Evolutionary conservation across 352 stramenopile genomes (phyloP).

Genomic region (Phytopythium mirpurense): DNA sequence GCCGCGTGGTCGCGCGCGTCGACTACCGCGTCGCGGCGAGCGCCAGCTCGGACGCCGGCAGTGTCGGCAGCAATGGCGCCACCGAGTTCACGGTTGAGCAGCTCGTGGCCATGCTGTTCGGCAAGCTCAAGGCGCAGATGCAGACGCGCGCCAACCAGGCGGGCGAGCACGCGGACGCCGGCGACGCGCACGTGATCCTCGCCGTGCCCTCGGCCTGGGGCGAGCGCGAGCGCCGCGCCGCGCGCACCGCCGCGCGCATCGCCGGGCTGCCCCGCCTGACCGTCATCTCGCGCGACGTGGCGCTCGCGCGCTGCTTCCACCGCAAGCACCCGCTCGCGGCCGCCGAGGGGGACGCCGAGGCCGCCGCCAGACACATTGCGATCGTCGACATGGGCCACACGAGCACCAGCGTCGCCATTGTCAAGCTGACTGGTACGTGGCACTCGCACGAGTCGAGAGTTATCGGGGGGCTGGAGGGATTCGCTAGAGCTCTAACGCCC

Average conservation of each 20-base stretch:
- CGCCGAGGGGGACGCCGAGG: conserved; percentile 16
- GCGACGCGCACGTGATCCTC: conserved; percentile 41
- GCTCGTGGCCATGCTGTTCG: conserved; percentile 72
- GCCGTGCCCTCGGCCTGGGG: conserved; percentile 63
- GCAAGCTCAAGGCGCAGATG: conserved; percentile 67
- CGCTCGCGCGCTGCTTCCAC: conserved; percentile 73
- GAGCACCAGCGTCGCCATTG: conserved; percentile 63
- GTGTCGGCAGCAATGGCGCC: conserved; percentile 5
- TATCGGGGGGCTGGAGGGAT: too few relatives aligned
- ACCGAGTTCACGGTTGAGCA: conserved; percentile 66
- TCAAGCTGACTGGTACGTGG: conserved; percentile 51
- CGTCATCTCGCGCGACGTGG: conserved; percentile 46
- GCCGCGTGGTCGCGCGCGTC: conserved; percentile 45
- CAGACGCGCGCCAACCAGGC: conserved; percentile 40
- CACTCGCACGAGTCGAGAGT: too few relatives aligned
- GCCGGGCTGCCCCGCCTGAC: conserved; percentile 49
- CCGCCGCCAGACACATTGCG: conserved; percentile 46
- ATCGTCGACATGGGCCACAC: conserved; percentile 89
- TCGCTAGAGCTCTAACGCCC: not conserved
- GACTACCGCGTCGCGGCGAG: conserved; percentile 33
- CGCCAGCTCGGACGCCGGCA: not conserved
- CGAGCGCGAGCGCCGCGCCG: conserved; percentile 37
- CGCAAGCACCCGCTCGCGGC: conserved; percentile 70
- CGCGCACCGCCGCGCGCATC: conserved; percentile 49
- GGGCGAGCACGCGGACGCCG: conserved; percentile 18